Evolutionary conservation across 176 grass and related monocot genomes (phyloP).

Genomic region (Raddia guianensis): DNA sequence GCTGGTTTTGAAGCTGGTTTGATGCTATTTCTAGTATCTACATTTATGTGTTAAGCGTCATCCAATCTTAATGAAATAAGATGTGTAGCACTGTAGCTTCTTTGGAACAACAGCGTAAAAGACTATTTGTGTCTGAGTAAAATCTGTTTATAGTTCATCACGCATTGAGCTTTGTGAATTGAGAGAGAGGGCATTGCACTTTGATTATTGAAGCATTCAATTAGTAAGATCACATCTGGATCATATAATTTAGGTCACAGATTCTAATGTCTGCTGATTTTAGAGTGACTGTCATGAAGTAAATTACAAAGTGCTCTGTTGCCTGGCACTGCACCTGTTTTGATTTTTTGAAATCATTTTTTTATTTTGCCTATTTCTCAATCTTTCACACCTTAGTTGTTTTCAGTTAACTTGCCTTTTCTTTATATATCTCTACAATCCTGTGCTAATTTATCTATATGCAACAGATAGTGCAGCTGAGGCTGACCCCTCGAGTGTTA

Average conservation of each 20-base stretch:
- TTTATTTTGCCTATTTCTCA: not conserved
- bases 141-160: not conserved
- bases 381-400: constrained; percentile 1
- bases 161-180: constrained; percentile 3
- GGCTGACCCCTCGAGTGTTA: constrained; percentile 83
- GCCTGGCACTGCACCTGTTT: constrained; percentile 10
- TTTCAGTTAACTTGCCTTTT: constrained; percentile 34
- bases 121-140: not conserved
- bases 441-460: constrained; percentile 35
- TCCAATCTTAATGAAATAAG: not conserved
- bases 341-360: constrained; percentile 16
- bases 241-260: not conserved
- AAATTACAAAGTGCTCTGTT: not conserved
- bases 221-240: not conserved
- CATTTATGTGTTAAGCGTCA: not conserved
- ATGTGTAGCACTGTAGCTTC: constrained; percentile 9
- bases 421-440: constrained; percentile 6
- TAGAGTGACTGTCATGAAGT: not conserved
- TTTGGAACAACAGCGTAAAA: not conserved
- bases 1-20: constrained; percentile 95
- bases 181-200: not conserved
- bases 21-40: constrained; percentile 26
- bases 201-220: not conserved
- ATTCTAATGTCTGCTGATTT: constrained; percentile 15
- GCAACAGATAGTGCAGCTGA: constrained; percentile 80